These are phyloP conservation scores for Umbellularia californica DNA, from an alignment of 164 flowering plant genomes.

Conservation along the genomic window DNA sequence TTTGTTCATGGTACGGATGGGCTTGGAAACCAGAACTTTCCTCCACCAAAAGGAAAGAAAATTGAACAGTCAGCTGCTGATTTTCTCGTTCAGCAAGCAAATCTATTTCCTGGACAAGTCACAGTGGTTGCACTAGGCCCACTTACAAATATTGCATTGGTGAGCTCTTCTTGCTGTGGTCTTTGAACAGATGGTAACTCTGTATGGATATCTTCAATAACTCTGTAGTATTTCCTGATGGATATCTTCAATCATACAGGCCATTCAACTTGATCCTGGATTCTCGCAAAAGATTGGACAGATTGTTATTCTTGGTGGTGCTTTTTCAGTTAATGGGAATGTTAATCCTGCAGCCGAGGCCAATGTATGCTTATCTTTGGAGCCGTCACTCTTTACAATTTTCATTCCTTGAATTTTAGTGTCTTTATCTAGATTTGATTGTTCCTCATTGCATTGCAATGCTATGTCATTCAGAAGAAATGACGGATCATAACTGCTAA, in stretches of 20 bases:
- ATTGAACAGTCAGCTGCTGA: conserved; percentile 65
- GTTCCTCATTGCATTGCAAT: background rate
- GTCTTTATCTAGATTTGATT: background rate
- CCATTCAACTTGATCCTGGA: conserved; percentile 64
- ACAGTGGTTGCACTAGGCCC: conserved; percentile 93
- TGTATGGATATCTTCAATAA: background rate
- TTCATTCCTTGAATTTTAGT: background rate
- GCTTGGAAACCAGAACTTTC: conserved; percentile 87
- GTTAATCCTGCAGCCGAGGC: conserved; percentile 99
- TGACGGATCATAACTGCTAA: background rate
- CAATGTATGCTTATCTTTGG: conserved; percentile 51
- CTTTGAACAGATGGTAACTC: background rate
- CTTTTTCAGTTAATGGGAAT: conserved; percentile 89
- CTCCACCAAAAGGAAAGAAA: conserved; percentile 66
- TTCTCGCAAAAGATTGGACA: conserved; percentile 70
- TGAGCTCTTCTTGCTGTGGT: conserved; percentile 19
- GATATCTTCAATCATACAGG: conserved; percentile 36
- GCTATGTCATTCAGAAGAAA: background rate
- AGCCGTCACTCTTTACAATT: background rate
- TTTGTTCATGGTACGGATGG: conserved; percentile 95
- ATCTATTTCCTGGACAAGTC: conserved; percentile 65
- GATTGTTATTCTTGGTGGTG: conserved; percentile 89
- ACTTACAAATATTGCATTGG: conserved; percentile 89
- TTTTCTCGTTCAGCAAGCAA: conserved; percentile 69
- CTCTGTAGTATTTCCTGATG: background rate